Percentiles rank a stretch among this genome's conserved stretches.
phyloP scores from a whole-genome alignment of 768 basidiomycete genomes.

The Boletales sp. region DNA sequence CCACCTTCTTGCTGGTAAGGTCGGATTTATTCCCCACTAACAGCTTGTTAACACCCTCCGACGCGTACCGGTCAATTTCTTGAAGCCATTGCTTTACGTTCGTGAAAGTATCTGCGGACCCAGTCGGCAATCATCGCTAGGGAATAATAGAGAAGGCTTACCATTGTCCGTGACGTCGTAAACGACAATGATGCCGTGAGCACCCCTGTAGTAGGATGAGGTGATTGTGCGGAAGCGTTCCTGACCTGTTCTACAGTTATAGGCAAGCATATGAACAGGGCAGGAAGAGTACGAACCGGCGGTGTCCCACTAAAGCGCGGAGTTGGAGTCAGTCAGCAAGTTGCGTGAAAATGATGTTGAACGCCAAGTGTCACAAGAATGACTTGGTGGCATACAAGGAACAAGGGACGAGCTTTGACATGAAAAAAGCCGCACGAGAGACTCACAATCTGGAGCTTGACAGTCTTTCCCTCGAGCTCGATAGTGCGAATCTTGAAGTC shows the following conservation, averaged over 20 bases:
- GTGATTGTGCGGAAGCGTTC: slow-evolving; percentile 99
- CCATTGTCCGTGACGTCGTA: slow-evolving; percentile 97
- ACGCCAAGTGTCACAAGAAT: neutral
- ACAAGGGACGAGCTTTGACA: neutral
- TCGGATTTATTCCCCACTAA: slow-evolving; percentile 99
- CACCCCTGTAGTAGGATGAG: slow-evolving; percentile 98
- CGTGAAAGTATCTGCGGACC: slow-evolving; percentile 76
- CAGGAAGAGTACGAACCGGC: slow-evolving; percentile 56
- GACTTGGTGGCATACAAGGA: neutral
- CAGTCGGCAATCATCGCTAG: slow-evolving; percentile 5
- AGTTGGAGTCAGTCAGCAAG: slow-evolving; percentile 15
- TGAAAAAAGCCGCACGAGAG: slow-evolving; percentile 4
- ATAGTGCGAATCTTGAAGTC: slow-evolving; percentile 99
- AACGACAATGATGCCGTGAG: slow-evolving; percentile 98
- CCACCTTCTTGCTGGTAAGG: slow-evolving; percentile 93
- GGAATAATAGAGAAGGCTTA: slow-evolving; percentile 24
- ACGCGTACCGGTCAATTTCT: slow-evolving; percentile 93
- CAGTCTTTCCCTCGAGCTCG: slow-evolving; percentile 96
- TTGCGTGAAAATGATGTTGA: neutral
- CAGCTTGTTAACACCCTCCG: slow-evolving; percentile 97
- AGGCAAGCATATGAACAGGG: neutral
- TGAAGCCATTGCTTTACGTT: slow-evolving; percentile 96
- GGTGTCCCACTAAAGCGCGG: slow-evolving; percentile 77
- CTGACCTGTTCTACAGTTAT: slow-evolving; percentile 57
- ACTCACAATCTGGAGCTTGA: slow-evolving; percentile 97